These are phyloP conservation scores for Solanum bulbocastanum DNA, from an alignment of 257 asterid species.

Conservation along the genomic window DNA sequence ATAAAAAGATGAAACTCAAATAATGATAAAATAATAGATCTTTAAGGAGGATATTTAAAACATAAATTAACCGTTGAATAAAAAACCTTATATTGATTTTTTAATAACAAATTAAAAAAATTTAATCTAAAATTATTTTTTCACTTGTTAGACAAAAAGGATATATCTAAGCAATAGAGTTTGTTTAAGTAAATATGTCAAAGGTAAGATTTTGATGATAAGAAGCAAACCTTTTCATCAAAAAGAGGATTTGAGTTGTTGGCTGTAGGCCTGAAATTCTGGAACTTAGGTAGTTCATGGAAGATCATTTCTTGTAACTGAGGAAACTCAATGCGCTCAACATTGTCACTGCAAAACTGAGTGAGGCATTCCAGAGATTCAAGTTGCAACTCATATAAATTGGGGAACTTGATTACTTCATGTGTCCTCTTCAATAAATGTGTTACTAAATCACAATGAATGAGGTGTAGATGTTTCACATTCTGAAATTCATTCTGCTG, in stretches of 20 bases:
- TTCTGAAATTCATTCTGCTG: neutral
- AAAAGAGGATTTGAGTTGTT: neutral
- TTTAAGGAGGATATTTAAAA: too few species aligned
- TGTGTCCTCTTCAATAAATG: neutral
- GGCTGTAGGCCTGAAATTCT: neutral
- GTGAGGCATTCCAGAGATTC: rapidly evolving
- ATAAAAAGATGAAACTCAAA: neutral
- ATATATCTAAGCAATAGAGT: too few species aligned
- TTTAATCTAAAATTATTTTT: too few species aligned
- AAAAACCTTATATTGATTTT: too few species aligned
- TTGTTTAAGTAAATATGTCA: too few species aligned
- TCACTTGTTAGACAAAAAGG: too few species aligned
- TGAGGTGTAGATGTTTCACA: rapidly evolving
- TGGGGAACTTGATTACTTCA: neutral
- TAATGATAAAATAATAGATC: too few species aligned
- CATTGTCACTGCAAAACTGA: neutral
- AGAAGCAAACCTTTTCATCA: neutral
- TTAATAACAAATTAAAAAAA: too few species aligned
- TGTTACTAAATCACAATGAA: rapidly evolving
- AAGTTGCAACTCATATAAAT: neutral
- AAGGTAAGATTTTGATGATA: too few species aligned
- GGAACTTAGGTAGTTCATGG: rapidly evolving
- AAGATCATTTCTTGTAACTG: rapidly evolving
- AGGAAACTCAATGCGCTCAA: neutral
- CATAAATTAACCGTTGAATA: too few species aligned